These are phyloP conservation scores for Barbarea vulgaris DNA, from an alignment of 345 rosid genomes.

Conservation along the genomic window DNA sequence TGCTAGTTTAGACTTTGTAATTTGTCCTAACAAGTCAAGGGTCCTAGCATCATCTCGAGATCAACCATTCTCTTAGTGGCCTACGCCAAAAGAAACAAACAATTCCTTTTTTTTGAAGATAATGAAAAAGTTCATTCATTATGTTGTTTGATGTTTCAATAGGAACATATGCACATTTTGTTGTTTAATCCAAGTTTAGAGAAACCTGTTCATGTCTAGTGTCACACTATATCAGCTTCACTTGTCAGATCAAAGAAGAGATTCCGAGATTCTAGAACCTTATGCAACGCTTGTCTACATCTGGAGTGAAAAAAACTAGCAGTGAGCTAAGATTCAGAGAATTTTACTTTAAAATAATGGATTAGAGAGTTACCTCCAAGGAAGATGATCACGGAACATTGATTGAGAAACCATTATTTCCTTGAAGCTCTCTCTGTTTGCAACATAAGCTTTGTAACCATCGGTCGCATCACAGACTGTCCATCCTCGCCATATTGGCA, in stretches of 20 bases:
- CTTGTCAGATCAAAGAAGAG: slow-evolving; percentile 21
- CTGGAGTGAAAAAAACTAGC: slow-evolving; percentile 41
- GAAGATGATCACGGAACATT: slow-evolving; percentile 96
- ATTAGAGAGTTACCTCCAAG: slow-evolving; percentile 69
- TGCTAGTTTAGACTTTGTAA: background rate
- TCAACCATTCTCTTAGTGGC: background rate
- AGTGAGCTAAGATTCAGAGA: background rate
- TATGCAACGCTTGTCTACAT: slow-evolving; percentile 66
- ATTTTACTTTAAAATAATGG: background rate
- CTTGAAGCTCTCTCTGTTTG: slow-evolving; percentile 65
- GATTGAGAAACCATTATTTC: slow-evolving; percentile 78
- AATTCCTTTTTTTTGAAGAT: slow-evolving; percentile 6
- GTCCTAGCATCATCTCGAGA: background rate
- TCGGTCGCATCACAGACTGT: slow-evolving; percentile 37
- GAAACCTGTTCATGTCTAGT: slow-evolving; percentile 15
- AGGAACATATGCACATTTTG: slow-evolving; percentile 34
- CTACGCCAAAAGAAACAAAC: background rate
- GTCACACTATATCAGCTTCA: slow-evolving; percentile 46
- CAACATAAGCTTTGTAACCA: slow-evolving; percentile 63
- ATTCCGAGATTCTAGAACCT: slow-evolving; percentile 58
- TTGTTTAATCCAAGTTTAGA: background rate
- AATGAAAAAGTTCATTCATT: slow-evolving; percentile 14
- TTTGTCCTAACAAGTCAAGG: slow-evolving; percentile 10
- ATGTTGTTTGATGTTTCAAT: background rate
- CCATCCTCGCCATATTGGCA: slow-evolving; percentile 68